Base-by-base conservation (phyloP, 2,329 filamentous ascomycete species). In the Paraphoma chrysanthemicola region DNA sequence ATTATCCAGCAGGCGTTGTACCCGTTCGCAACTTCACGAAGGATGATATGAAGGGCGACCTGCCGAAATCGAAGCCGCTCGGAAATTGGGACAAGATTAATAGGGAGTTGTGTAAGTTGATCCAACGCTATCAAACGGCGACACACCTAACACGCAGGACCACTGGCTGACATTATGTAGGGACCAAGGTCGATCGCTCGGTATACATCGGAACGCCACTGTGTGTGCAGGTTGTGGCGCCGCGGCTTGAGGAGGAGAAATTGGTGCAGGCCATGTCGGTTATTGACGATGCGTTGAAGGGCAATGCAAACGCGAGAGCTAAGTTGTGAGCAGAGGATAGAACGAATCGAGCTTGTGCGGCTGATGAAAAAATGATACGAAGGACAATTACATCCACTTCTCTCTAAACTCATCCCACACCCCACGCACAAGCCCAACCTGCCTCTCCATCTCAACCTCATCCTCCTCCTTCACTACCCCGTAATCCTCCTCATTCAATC, bases 11-110 rank as follows among this genome's bases (percentile, higher is more conserved):
- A 2, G 88, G 84, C 16, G 68, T 77, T 3, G 55, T 89, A 1
- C 87, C 87, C 0, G 81, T 89, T 0, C 75, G 86, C 2, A 68
- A 71, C 1, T 80, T 88, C 48, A 69, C 57, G 0, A 74, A 80
- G 50, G 67, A 64, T 0, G 87, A 89, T 73, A 73, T 87, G 59
- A 68, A 81, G 30, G 80, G 75, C 16, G 79, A 83, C 44, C 75
- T 86, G 48, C 54, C 68, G 33, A 62, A 68, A 1, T 71, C 62
- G 3, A 73, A 77, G 53, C 63, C 77, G 1, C 54, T 86, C 23
- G 80, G 83, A 8, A 83, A 79, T 47, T 89, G 86, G 86, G 87
- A 90, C 68, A 83, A 84, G 69, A 79, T 77, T 14, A 88, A 88
- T 67, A 77, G 84, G 29, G 80, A 82, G 62, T 69, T 89, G 12